phyloP scores from a whole-genome alignment of 768 basidiomycete species.

The Mycena leptocephala region DNA sequence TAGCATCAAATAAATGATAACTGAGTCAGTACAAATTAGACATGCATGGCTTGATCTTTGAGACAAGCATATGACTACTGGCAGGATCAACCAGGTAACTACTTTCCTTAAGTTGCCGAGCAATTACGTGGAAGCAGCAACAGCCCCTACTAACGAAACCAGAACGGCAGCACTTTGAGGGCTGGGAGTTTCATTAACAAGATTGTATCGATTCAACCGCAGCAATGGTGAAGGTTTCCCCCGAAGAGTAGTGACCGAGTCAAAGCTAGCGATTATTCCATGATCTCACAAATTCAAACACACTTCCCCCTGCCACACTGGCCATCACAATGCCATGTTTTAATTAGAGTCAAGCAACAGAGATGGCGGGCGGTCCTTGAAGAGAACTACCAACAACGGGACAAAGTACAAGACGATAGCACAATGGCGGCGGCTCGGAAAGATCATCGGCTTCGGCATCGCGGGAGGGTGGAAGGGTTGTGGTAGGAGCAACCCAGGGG shows the following conservation, averaged over 20 bases:
- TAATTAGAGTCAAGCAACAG: slow-evolving; percentile 48
- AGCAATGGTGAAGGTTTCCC: too few species aligned
- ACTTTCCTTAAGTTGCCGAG: slow-evolving; percentile 54
- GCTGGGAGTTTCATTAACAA: too few species aligned
- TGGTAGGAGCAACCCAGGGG: not conserved
- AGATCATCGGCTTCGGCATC: too few species aligned
- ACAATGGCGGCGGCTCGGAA: slow-evolving; percentile 53
- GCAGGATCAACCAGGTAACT: slow-evolving; percentile 91
- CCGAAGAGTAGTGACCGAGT: too few species aligned
- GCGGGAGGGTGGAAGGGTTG: too few species aligned
- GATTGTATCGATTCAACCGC: too few species aligned
- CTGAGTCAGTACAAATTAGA: slow-evolving; percentile 86
- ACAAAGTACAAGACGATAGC: slow-evolving; percentile 35
- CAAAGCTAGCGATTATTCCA: too few species aligned
- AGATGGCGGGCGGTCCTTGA: slow-evolving; percentile 52
- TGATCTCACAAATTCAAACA: slow-evolving; percentile 17
- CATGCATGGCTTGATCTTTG: slow-evolving; percentile 90
- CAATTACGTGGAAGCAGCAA: slow-evolving; percentile 7
- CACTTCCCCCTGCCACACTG: slow-evolving; percentile 3
- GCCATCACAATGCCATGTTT: too few species aligned
- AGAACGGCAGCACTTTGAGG: too few species aligned
- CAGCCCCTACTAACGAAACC: too few species aligned
- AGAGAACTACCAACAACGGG: slow-evolving; percentile 58
- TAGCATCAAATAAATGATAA: slow-evolving; percentile 88
- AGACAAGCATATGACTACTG: slow-evolving; percentile 90